phyloP scores from a whole-genome alignment of 495 filamentous ascomycete species.

The Halenospora varia region DNA sequence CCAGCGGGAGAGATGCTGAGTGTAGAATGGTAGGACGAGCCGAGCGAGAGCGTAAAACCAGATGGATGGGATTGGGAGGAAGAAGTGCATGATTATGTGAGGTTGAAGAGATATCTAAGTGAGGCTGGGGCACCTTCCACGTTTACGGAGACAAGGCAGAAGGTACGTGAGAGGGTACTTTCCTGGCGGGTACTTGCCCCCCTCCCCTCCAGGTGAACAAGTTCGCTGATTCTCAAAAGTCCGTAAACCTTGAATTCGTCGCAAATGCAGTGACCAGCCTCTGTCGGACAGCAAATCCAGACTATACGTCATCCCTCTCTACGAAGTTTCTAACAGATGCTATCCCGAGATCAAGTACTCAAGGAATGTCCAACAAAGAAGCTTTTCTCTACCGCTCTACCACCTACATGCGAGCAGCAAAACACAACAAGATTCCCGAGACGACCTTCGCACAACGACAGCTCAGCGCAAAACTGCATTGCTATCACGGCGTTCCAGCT shows the following conservation, averaged over 20 bases:
- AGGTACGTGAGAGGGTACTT: not conserved
- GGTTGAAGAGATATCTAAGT: conserved; percentile 41
- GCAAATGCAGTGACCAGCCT: too few relatives aligned
- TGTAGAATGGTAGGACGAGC: conserved; percentile 35
- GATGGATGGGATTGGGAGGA: conserved; percentile 41
- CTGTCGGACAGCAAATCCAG: too few relatives aligned
- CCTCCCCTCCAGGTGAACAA: not conserved
- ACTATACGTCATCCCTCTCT: too few relatives aligned
- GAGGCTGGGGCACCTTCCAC: not conserved
- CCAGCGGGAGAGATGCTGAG: conserved; percentile 1
- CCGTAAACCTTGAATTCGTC: too few relatives aligned
- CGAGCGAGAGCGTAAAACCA: conserved; percentile 22
- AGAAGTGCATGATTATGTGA: conserved; percentile 43
- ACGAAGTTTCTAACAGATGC: conserved; percentile 23
- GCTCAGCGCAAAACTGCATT: conserved; percentile 58
- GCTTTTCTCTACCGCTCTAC: conserved; percentile 48
- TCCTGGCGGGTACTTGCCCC: not conserved
- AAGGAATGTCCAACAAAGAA: conserved; percentile 26
- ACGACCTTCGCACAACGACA: conserved; percentile 36
- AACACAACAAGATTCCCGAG: not conserved
- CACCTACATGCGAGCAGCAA: conserved; percentile 44
- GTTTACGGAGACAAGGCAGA: not conserved
- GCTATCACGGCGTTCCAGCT: conserved; percentile 51
- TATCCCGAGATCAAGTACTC: conserved; percentile 29
- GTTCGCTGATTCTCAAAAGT: too few relatives aligned